These are phyloP conservation scores for Mucor piriformis DNA, from an alignment of 371 early-diverging fungal species.

Conservation along the genomic window DNA sequence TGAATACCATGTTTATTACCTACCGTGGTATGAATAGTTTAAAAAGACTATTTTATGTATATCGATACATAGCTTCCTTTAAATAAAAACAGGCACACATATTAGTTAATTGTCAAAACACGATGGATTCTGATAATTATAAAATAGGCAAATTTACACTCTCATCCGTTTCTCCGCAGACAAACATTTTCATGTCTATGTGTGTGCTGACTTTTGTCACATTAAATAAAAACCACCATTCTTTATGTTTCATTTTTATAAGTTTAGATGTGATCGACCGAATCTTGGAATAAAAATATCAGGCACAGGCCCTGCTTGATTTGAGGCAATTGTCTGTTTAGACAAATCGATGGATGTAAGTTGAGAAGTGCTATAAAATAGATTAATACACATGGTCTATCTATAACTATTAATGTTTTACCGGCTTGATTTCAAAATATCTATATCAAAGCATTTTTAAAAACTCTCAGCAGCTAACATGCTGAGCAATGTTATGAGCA, in stretches of 20 bases:
- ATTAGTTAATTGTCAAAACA: no score
- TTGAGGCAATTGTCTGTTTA: constrained; percentile 14
- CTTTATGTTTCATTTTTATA: constrained; percentile 39
- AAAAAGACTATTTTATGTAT: no score
- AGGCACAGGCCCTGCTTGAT: constrained; percentile 27
- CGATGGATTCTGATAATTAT: neutral
- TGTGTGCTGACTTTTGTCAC: constrained; percentile 1
- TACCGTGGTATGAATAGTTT: no score
- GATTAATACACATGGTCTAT: neutral
- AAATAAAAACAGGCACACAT: no score
- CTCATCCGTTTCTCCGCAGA: constrained; percentile 41
- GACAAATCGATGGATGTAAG: constrained; percentile 24
- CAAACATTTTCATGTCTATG: constrained; percentile 29
- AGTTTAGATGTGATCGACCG: constrained; percentile 28
- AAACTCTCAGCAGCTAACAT: no score
- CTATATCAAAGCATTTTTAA: no score
- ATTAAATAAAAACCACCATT: constrained; percentile 31
- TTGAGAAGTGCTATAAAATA: constrained; percentile 5
- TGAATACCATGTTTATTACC: no score
- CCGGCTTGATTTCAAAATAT: constrained; percentile 29
- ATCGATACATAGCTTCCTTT: no score
- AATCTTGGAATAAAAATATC: constrained; percentile 33
- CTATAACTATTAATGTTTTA: constrained; percentile 9
- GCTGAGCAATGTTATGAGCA: no score
- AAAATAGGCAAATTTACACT: constrained; percentile 47